A percentile compares a stretch with the other conserved stretches of the same genome.
Conservation (phyloP, 1,284 basidiomycete species). For the Trametes polyzona region DNA sequence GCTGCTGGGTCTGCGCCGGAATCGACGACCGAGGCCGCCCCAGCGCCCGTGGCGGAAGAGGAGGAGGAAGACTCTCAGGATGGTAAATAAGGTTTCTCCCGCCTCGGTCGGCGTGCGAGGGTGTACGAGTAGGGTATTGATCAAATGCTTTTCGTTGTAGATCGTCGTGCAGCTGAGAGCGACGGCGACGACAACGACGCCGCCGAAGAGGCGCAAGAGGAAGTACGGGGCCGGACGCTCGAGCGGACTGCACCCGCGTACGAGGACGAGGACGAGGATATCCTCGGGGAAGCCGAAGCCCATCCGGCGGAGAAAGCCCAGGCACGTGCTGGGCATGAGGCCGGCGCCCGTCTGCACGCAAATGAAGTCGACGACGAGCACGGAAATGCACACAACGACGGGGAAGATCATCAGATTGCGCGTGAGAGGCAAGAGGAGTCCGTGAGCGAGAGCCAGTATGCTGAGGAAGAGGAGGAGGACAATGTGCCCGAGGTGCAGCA, state of each 20-base stretch:
- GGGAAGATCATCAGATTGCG: constrained; percentile 3
- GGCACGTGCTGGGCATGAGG: constrained; percentile 21
- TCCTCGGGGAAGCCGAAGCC: constrained; percentile 18
- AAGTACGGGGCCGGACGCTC: not conserved
- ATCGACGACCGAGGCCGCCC: too few species aligned
- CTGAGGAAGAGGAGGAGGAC: constrained; percentile 11
- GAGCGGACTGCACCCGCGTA: constrained; percentile 4
- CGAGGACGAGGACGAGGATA: constrained; percentile 7
- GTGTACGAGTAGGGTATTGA: constrained; percentile 37
- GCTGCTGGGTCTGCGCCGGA: constrained; percentile 13
- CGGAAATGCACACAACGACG: constrained; percentile 1
- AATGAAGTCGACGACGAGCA: constrained; percentile 10
- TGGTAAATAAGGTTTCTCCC: constrained; percentile 53
- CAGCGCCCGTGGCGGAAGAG: too few species aligned
- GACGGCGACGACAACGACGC: constrained; percentile 10
- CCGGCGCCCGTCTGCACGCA: not conserved
- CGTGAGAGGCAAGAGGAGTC: constrained; percentile 11
- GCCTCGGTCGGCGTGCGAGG: constrained; percentile 7
- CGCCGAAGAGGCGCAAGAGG: constrained; percentile 11
- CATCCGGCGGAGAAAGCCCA: constrained; percentile 16
- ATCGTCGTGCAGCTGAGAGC: constrained; percentile 11
- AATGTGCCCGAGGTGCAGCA: not conserved
- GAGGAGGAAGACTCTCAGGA: constrained; percentile 34
- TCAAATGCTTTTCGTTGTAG: constrained; percentile 29
- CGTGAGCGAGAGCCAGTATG: too few species aligned